Conservation (phyloP, 75 land plant genomes). For the Isoetes taiwanensis region DNA sequence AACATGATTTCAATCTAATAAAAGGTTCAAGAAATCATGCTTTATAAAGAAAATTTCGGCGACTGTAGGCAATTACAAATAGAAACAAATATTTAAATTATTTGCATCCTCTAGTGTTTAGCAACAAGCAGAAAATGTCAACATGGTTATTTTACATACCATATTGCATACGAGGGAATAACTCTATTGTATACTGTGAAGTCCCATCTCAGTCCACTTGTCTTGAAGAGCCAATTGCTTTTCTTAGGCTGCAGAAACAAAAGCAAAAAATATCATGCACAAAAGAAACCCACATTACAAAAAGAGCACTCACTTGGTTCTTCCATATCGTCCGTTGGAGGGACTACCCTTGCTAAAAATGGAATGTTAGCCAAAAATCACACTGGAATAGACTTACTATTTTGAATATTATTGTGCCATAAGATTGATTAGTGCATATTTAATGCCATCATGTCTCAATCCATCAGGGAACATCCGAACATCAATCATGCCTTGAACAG, state of each 20-base stretch:
- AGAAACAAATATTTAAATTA: too few species aligned
- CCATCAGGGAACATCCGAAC: neutral
- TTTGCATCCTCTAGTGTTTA: too few species aligned
- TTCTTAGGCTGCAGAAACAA: constrained; percentile 21
- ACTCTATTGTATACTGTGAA: constrained; percentile 26
- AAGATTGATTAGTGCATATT: neutral
- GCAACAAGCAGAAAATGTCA: too few species aligned
- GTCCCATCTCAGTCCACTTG: constrained; percentile 33
- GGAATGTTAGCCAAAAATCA: constrained; percentile 13
- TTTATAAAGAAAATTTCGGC: too few species aligned
- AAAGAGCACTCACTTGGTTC: constrained; percentile 14
- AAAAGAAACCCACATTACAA: neutral
- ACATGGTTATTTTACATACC: too few species aligned
- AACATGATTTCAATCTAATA: too few species aligned
- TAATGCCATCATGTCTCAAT: neutral
- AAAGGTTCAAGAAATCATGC: too few species aligned
- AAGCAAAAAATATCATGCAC: neutral
- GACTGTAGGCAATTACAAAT: too few species aligned
- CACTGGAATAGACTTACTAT: neutral
- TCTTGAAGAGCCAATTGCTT: constrained; percentile 24
- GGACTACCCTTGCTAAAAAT: constrained; percentile 23
- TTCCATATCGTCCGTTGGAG: constrained; percentile 28
- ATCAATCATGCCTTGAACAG: neutral
- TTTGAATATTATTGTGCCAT: neutral
- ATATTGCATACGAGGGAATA: too few species aligned